Percentiles rank a stretch among this genome's conserved stretches.
phyloP scores from a whole-genome alignment of 768 basidiomycete species.

The Collybia nuda region DNA sequence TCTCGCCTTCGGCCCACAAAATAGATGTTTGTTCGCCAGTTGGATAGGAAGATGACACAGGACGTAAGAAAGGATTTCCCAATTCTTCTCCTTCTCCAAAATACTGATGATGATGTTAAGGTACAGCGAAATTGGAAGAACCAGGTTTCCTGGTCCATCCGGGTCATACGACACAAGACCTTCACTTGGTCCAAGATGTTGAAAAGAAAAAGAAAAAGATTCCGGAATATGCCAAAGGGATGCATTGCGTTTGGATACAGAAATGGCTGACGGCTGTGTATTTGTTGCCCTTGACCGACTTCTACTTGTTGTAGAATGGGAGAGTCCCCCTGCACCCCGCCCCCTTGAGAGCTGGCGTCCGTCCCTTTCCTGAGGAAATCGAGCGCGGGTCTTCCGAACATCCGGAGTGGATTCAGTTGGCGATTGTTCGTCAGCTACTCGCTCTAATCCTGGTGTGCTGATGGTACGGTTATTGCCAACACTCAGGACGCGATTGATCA shows the following conservation, averaged over 20 bases:
- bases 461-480: background rate
- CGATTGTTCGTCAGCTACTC: slow-evolving; percentile 10
- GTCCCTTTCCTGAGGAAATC: slow-evolving; percentile 49
- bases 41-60: slow-evolving; percentile 90
- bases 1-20: slow-evolving; percentile 87
- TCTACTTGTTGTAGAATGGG: slow-evolving; percentile 50
- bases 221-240: slow-evolving; percentile 75
- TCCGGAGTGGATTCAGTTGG: slow-evolving; percentile 21
- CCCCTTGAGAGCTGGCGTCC: slow-evolving; percentile 54
- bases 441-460: slow-evolving; percentile 6
- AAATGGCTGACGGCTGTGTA: slow-evolving; percentile 18
- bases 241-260: slow-evolving; percentile 37
- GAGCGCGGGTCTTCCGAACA: slow-evolving; percentile 45
- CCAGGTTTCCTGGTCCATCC: slow-evolving; percentile 36
- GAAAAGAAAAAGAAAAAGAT: slow-evolving; percentile 50
- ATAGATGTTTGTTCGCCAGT: slow-evolving; percentile 92
- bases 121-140: slow-evolving; percentile 78
- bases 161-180: slow-evolving; percentile 67
- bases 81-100: slow-evolving; percentile 74
- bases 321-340: slow-evolving; percentile 38
- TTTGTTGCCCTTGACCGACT: slow-evolving; percentile 60
- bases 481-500: slow-evolving; percentile 54
- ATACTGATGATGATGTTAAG: slow-evolving; percentile 61
- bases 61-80: slow-evolving; percentile 93
- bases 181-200: slow-evolving; percentile 66